These are phyloP conservation scores for Lepiota brunneoincarnata DNA, from an alignment of 768 basidiomycete genomes.

Conservation along the genomic window DNA sequence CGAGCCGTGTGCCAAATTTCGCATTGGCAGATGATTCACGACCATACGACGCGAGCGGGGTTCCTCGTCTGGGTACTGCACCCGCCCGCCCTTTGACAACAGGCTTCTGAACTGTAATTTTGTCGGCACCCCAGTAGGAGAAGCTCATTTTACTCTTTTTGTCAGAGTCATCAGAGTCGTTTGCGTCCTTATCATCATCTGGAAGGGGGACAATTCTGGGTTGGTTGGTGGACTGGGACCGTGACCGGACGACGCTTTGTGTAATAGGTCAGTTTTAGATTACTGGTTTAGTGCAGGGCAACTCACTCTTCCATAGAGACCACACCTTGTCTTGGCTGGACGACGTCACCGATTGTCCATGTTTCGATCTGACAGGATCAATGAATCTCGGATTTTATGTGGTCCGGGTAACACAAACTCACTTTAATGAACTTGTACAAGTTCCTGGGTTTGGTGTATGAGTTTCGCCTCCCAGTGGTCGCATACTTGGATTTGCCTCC, in stretches of 20 bases:
- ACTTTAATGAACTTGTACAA: slow-evolving; percentile 93
- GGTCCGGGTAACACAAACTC: slow-evolving; percentile 12
- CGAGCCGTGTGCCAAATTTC: slow-evolving; percentile 84
- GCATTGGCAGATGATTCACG: slow-evolving; percentile 87
- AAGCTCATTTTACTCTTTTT: slow-evolving; percentile 93
- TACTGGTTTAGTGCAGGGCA: background rate
- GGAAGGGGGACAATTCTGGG: slow-evolving; percentile 70
- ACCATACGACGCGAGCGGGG: slow-evolving; percentile 55
- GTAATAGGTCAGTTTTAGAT: slow-evolving; percentile 9
- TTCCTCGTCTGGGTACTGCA: slow-evolving; percentile 40
- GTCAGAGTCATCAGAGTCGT: slow-evolving; percentile 81
- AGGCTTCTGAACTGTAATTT: slow-evolving; percentile 83
- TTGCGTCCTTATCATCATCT: slow-evolving; percentile 54
- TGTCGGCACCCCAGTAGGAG: slow-evolving; percentile 92
- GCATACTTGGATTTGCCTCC: slow-evolving; percentile 85
- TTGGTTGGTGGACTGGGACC: slow-evolving; percentile 55
- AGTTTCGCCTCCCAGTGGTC: slow-evolving; percentile 71
- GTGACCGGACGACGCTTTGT: slow-evolving; percentile 66
- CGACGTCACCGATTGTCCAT: slow-evolving; percentile 78
- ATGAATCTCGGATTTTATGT: slow-evolving; percentile 1
- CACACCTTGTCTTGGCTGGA: slow-evolving; percentile 75
- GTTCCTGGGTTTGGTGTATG: slow-evolving; percentile 83
- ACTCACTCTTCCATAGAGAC: slow-evolving; percentile 91
- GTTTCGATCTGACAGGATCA: slow-evolving; percentile 67
- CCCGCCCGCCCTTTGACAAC: slow-evolving; percentile 47